A percentile compares a stretch with the other conserved stretches of the same genome.
Evolutionary conservation across 2,329 filamentous ascomycete species (phyloP).

Genomic region (Zopfia rhizophila): DNA sequence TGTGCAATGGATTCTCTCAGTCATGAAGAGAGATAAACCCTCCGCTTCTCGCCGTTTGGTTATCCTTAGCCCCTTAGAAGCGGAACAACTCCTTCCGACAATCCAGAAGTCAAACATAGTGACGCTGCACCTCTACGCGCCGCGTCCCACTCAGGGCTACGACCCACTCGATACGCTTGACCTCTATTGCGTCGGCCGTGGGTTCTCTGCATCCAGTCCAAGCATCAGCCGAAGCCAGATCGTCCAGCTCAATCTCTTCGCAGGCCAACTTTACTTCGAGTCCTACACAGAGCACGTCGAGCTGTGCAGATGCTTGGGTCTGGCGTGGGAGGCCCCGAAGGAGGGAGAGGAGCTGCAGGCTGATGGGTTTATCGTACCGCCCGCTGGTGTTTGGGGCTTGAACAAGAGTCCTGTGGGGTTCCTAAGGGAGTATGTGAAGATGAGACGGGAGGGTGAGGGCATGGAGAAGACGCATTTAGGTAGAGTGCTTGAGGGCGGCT

Average conservation of each 20-base stretch:
- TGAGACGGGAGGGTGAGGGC: slow-evolving; percentile 47
- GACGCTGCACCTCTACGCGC: slow-evolving; percentile 63
- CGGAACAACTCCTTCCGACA: slow-evolving; percentile 58
- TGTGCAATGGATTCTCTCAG: slow-evolving; percentile 65
- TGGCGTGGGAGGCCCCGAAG: slow-evolving; percentile 47
- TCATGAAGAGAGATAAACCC: slow-evolving; percentile 6
- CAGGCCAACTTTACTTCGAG: slow-evolving; percentile 73
- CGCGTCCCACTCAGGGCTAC: slow-evolving; percentile 54
- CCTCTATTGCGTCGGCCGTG: slow-evolving; percentile 54
- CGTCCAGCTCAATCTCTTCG: slow-evolving; percentile 70
- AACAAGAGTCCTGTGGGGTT: slow-evolving; percentile 55
- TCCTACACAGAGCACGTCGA: slow-evolving; percentile 65
- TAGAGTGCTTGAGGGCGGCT: slow-evolving; percentile 46
- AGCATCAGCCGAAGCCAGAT: slow-evolving; percentile 42
- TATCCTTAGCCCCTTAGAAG: slow-evolving; percentile 71
- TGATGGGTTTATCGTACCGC: slow-evolving; percentile 49
- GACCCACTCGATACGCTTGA: slow-evolving; percentile 58
- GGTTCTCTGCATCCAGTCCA: slow-evolving; percentile 2
- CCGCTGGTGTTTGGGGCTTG: slow-evolving; percentile 45
- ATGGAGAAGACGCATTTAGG: slow-evolving; percentile 60
- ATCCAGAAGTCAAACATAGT: slow-evolving; percentile 53
- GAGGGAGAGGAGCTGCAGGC: slow-evolving; percentile 38
- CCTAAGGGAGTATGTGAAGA: slow-evolving; percentile 48
- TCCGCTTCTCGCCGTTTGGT: slow-evolving; percentile 48
- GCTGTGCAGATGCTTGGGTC: slow-evolving; percentile 63